Percentiles rank a stretch among this genome's conserved stretches.
Conservation (phyloP, 1,139 yeast genomes). For the Candida labiduridarum region DNA sequence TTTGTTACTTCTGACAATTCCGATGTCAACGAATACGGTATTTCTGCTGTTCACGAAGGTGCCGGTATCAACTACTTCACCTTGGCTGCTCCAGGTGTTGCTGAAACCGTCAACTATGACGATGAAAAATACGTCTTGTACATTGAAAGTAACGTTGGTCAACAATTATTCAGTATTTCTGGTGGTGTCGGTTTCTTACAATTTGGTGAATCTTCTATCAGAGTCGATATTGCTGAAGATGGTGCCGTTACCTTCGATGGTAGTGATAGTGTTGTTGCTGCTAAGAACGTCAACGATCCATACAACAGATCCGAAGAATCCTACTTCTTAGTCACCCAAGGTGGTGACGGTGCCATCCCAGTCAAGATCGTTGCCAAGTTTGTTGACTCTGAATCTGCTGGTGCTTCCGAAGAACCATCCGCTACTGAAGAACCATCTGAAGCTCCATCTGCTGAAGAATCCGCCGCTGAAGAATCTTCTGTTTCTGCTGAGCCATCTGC, state of each 20-base stretch:
- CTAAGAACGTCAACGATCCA: slow-evolving; percentile 44
- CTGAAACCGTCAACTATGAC: slow-evolving; percentile 45
- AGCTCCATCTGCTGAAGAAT: not conserved
- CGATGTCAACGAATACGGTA: slow-evolving; percentile 28
- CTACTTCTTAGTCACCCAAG: slow-evolving; percentile 18
- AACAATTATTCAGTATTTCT: slow-evolving; percentile 1
- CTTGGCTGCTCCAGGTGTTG: slow-evolving; percentile 19
- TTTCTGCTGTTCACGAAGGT: slow-evolving; percentile 50
- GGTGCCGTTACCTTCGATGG: slow-evolving; percentile 46
- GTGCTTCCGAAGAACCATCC: not conserved
- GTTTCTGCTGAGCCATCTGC: not conserved
- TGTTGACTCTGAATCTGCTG: slow-evolving; percentile 2
- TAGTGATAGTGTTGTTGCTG: slow-evolving; percentile 34
- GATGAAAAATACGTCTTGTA: slow-evolving; percentile 53
- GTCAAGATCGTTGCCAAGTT: slow-evolving; percentile 17
- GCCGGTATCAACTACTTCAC: slow-evolving; percentile 55
- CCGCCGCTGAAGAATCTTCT: not conserved
- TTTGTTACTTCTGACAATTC: slow-evolving; percentile 24
- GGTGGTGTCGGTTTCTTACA: slow-evolving; percentile 9
- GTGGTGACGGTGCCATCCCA: slow-evolving; percentile 24
- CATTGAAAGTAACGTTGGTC: slow-evolving; percentile 17
- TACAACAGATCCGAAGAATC: slow-evolving; percentile 33
- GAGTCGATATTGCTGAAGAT: slow-evolving; percentile 48
- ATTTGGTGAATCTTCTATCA: slow-evolving; percentile 14
- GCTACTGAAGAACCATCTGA: not conserved